phyloP scores from a whole-genome alignment of 164 flowering plant genomes.

The Platanus orientalis region DNA sequence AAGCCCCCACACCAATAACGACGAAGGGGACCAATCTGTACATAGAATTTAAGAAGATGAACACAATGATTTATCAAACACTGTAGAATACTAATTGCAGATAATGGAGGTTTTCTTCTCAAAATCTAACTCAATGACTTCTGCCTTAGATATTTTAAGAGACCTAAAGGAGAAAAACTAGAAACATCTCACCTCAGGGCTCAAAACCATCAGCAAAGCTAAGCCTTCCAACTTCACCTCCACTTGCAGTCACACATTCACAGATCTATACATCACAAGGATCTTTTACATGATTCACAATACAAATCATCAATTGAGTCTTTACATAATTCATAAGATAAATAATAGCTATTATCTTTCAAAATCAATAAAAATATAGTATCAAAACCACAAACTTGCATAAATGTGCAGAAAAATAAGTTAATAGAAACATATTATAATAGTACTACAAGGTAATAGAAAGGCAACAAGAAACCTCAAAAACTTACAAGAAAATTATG shows the following conservation, averaged over 20 bases:
- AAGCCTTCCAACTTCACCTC: constrained; percentile 92
- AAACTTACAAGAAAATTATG: constrained; percentile 68
- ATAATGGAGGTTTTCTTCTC: not conserved
- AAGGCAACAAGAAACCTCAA: not conserved
- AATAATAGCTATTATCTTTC: no score
- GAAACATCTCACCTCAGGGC: constrained; percentile 47
- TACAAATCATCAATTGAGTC: no score
- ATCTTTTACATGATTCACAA: no score
- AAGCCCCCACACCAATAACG: constrained; percentile 98
- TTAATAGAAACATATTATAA: no score
- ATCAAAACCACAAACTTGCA: no score
- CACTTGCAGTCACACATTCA: constrained; percentile 86
- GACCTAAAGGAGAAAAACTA: not conserved
- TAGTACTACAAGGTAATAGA: not conserved
- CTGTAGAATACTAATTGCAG: not conserved
- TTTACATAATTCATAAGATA: no score
- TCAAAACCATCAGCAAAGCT: constrained; percentile 72
- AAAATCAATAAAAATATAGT: no score
- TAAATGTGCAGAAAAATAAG: no score
- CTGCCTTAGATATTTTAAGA: not conserved
- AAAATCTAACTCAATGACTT: not conserved
- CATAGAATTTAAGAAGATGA: constrained; percentile 2
- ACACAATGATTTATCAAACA: not conserved
- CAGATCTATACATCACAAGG: no score
- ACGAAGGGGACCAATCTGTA: constrained; percentile 81